Conservation (phyloP, 2,329 filamentous ascomycete species). For the Acephala macrosclerotiorum region DNA sequence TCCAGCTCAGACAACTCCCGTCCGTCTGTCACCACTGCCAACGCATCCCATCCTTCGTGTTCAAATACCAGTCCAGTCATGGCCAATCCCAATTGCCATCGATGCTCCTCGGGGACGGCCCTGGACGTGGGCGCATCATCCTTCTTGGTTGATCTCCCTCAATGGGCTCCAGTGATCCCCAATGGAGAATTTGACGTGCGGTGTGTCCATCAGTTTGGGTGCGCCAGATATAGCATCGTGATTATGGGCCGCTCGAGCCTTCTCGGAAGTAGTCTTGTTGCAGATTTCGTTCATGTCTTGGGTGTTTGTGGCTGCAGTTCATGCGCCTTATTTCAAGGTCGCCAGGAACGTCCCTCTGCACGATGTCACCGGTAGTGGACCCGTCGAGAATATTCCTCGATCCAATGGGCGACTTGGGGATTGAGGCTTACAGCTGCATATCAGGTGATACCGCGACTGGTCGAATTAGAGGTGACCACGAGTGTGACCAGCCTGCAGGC, state of each 20-base stretch:
- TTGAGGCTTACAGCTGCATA: constrained; percentile 13
- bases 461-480: constrained; percentile 25
- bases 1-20: constrained; percentile 10
- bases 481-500: constrained; percentile 14
- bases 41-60: constrained; percentile 14
- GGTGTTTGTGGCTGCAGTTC: constrained; percentile 18
- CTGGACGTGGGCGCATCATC: neutral
- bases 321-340: constrained; percentile 20
- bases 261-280: constrained; percentile 10
- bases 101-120: neutral
- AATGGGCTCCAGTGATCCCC: neutral
- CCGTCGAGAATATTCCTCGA: constrained; percentile 12
- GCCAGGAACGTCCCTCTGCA: constrained; percentile 10
- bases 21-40: constrained; percentile 17
- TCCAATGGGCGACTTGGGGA: neutral
- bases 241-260: constrained; percentile 20
- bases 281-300: constrained; percentile 28
- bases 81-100: constrained; percentile 8
- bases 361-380: constrained; percentile 1
- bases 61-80: neutral
- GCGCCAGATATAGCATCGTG: constrained; percentile 7
- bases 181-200: neutral
- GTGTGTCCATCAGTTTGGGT: neutral
- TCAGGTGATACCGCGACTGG: constrained; percentile 24
- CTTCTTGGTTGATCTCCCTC: neutral